Conservation (phyloP, 2,329 filamentous ascomycete species). For the Venturia asperata region DNA sequence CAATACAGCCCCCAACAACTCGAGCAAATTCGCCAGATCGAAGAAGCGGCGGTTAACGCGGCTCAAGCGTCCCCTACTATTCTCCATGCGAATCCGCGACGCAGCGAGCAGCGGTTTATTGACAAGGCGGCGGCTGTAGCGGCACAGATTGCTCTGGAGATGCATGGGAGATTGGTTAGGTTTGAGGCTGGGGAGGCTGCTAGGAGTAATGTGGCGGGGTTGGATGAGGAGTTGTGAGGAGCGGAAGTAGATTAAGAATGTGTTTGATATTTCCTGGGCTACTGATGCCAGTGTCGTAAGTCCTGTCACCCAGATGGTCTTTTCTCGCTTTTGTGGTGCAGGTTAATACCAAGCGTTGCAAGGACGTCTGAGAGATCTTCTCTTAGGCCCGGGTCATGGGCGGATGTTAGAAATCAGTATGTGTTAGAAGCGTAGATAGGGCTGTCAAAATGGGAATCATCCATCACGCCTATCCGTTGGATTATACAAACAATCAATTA, state of each 20-base stretch:
- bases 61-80: background rate
- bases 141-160: background rate
- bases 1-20: background rate
- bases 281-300: too few species aligned
- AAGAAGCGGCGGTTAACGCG: background rate
- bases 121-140: background rate
- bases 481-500: too few species aligned
- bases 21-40: background rate
- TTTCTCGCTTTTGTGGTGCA: too few species aligned
- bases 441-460: too few species aligned
- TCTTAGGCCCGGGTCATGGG: too few species aligned
- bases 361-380: too few species aligned
- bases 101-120: background rate
- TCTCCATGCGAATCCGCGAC: background rate
- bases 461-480: too few species aligned
- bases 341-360: too few species aligned
- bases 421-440: too few species aligned
- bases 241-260: background rate
- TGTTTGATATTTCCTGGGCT: background rate
- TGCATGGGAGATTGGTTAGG: background rate
- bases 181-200: background rate
- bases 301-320: too few species aligned
- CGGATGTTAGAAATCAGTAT: too few species aligned
- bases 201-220: background rate
- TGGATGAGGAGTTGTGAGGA: background rate